phyloP scores from a whole-genome alignment of 208 protist species.

The Trypanosoma theileri region DNA sequence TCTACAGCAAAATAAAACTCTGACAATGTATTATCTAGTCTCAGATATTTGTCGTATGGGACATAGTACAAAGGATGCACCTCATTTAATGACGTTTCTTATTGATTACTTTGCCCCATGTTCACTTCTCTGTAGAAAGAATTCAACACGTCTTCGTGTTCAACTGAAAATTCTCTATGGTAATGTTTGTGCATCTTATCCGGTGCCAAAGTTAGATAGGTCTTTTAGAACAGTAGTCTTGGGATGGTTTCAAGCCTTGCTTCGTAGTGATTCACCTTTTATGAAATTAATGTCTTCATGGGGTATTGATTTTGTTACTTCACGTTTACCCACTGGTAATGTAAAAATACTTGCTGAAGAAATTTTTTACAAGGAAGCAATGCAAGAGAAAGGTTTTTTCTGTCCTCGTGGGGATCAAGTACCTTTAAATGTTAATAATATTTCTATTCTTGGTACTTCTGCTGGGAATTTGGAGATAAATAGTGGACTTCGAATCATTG shows the following conservation, averaged over 20 bases:
- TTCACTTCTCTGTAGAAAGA: neutral
- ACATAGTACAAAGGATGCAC: conserved; percentile 32
- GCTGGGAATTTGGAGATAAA: neutral
- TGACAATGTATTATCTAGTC: conserved; percentile 17
- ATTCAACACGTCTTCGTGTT: conserved; percentile 3
- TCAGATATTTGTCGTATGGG: conserved; percentile 30
- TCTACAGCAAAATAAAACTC: conserved; percentile 16
- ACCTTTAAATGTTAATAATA: neutral
- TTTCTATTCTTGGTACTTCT: neutral
- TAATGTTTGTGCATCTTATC: conserved; percentile 20
- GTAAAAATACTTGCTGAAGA: neutral
- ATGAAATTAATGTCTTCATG: conserved; percentile 21
- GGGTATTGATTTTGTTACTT: conserved; percentile 23
- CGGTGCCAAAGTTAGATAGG: neutral
- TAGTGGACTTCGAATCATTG: conserved; percentile 3
- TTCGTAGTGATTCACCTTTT: conserved; percentile 22
- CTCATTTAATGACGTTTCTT: conserved; percentile 22
- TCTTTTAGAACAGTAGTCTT: conserved; percentile 16
- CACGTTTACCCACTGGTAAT: neutral
- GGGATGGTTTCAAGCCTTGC: conserved; percentile 24
- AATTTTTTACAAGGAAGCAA: conserved; percentile 17
- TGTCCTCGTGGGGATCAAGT: neutral
- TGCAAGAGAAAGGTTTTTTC: neutral
- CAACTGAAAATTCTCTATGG: conserved; percentile 24
- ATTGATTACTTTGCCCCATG: conserved; percentile 26